Percentiles rank a stretch among this genome's conserved stretches.
Conservation (phyloP, 2,329 filamentous ascomycete species). For the Penicillium sp. region DNA sequence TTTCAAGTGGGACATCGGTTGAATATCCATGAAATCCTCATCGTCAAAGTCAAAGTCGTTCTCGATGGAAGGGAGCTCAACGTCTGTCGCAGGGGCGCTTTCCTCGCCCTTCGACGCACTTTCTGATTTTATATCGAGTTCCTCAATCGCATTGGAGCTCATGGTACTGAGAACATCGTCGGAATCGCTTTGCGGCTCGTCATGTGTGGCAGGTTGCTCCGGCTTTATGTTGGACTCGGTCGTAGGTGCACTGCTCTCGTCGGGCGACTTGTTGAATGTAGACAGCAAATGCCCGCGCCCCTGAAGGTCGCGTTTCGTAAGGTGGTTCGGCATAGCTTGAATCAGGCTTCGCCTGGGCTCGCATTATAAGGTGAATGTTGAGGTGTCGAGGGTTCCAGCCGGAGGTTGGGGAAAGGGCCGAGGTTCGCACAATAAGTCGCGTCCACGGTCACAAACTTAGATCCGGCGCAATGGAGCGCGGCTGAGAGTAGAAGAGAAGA, state of each 20-base stretch:
- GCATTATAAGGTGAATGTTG: constrained; percentile 21
- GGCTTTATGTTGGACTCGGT: not conserved
- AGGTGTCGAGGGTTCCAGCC: not conserved
- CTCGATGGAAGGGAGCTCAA: not conserved
- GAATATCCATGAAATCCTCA: not conserved
- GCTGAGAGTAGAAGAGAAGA: not conserved
- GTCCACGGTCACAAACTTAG: not conserved
- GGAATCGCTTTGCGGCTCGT: constrained; percentile 1
- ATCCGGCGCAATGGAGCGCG: not conserved
- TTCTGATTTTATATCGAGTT: not conserved
- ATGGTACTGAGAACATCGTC: not conserved
- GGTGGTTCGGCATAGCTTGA: constrained; percentile 26
- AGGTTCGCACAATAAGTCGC: not conserved
- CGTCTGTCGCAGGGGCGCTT: not conserved
- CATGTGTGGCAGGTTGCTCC: not conserved
- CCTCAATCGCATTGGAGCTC: not conserved
- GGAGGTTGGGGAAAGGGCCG: not conserved
- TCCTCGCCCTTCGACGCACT: not conserved
- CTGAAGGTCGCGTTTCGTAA: constrained; percentile 21
- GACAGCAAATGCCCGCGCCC: constrained; percentile 22
- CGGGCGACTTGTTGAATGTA: constrained; percentile 21
- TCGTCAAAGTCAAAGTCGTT: not conserved
- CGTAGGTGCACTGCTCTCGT: not conserved
- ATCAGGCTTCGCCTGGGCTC: constrained; percentile 20
- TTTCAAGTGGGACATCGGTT: not conserved